Conservation (phyloP, 1,139 yeast species). For the Petasospora fabianii region DNA sequence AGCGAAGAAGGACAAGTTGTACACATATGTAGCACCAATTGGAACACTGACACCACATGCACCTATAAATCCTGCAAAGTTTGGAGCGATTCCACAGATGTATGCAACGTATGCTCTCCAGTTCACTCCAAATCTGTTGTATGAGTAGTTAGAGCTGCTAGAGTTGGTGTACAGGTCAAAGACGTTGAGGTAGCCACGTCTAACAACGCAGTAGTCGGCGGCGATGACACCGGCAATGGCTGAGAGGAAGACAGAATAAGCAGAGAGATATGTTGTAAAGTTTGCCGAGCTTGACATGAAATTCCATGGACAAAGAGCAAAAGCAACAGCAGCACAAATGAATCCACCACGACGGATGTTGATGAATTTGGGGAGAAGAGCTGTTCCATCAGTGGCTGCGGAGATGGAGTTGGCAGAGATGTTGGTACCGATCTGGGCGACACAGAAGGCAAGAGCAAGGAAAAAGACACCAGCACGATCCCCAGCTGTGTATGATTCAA, state of each 20-base stretch:
- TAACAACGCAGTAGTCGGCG: constrained; percentile 70
- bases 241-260: constrained; percentile 82
- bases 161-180: constrained; percentile 56
- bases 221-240: constrained; percentile 84
- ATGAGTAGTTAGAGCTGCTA: constrained; percentile 49
- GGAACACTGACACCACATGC: constrained; percentile 72
- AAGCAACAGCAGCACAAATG: constrained; percentile 73
- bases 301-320: constrained; percentile 87
- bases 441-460: constrained; percentile 69
- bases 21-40: constrained; percentile 69
- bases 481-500: constrained; percentile 58
- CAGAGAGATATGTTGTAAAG: constrained; percentile 80
- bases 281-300: constrained; percentile 67
- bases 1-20: constrained; percentile 67
- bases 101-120: constrained; percentile 81
- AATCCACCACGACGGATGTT: constrained; percentile 81
- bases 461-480: constrained; percentile 87
- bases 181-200: constrained; percentile 66
- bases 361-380: constrained; percentile 70
- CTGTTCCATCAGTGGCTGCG: constrained; percentile 89
- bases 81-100: constrained; percentile 72
- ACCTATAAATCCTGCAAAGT: constrained; percentile 85
- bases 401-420: constrained; percentile 89
- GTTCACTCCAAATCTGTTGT: constrained; percentile 60
- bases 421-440: constrained; percentile 88